Percentiles rank a stretch among this genome's conserved stretches.
These are phyloP conservation scores for Helenozyma baotianmanensis DNA, from an alignment of 805 yeast species.

Conservation along the genomic window DNA sequence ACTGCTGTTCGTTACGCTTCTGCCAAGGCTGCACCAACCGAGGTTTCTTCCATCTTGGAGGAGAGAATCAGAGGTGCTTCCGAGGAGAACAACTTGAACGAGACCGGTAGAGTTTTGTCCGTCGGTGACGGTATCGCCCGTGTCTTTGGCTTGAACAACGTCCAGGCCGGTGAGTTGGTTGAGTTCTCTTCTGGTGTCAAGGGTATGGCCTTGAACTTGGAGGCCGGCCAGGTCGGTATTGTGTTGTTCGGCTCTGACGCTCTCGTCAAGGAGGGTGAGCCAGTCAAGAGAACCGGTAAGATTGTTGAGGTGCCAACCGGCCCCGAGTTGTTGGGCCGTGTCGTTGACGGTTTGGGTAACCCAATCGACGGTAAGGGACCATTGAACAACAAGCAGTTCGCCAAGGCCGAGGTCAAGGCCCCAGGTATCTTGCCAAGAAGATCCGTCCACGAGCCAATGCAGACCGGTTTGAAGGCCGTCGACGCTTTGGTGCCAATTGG, in stretches of 20 bases:
- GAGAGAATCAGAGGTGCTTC: constrained; percentile 99
- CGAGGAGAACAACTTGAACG: constrained; percentile 95
- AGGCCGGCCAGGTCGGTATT: constrained; percentile 99
- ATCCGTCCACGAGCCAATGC: constrained; percentile 98
- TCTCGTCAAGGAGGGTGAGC: constrained; percentile 97
- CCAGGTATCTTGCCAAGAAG: constrained; percentile 99
- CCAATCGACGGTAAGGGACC: constrained; percentile 99
- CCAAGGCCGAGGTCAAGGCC: constrained; percentile 98
- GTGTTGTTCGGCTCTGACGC: constrained; percentile 99
- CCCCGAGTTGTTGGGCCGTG: constrained; percentile 97
- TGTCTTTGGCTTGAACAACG: constrained; percentile 98
- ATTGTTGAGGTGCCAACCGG: constrained; percentile 99
- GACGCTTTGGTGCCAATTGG: constrained; percentile 99
- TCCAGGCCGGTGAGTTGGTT: constrained; percentile 99
- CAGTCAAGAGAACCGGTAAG: constrained; percentile 99
- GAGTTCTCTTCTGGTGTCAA: constrained; percentile 99
- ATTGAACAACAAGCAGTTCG: constrained; percentile 72
- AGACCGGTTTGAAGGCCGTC: constrained; percentile 98
- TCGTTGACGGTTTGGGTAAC: constrained; percentile 98
- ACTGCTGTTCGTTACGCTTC: constrained; percentile 82
- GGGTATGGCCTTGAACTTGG: constrained; percentile 99
- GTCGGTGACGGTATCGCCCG: constrained; percentile 99
- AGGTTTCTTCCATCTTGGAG: constrained; percentile 97
- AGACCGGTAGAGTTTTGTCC: constrained; percentile 98
- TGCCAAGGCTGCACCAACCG: constrained; percentile 98